Base-by-base conservation (phyloP, 495 filamentous ascomycete genomes). In the Extremus antarcticus region DNA sequence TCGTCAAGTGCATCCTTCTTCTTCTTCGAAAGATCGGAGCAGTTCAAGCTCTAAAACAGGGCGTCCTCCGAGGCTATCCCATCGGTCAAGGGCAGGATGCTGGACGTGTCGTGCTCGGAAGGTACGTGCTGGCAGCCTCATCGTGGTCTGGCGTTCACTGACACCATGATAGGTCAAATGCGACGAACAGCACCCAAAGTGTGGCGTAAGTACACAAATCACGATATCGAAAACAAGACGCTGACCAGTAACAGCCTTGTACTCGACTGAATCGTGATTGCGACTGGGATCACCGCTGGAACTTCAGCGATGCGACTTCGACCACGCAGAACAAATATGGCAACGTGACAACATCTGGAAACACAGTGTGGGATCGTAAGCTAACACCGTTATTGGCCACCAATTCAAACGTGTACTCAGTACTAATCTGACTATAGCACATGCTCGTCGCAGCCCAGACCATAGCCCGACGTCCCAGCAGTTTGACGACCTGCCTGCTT, bases 321-420 rank as follows among this genome's bases (percentile, higher is more conserved):
- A 50, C 8, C 22, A 57, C 56, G 29, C 56, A 61, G 47, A 40
- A 32, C 23, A 56, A 59, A 16, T 47, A 57, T 51, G 25, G 46
- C 1, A 77, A 78, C 53, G 73, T 79, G 21, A 71, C 71, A 48
- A 74, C 68, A 1, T 61, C 63, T 19, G 74, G 74, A 17, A 77
- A 73, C 63, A 54, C 67, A 17, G 73, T 80, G 24, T 80, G 76
- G 78, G 74, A 80, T 68, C 66, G 78, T 80, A 72, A 66, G 46
- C 9, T 47, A 19, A 47, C 43, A 20, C 13, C 10, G 43, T 10
- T 21, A 21, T 20, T 39, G 35, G n/a, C 35, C 9, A 39, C n/a
- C 35, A 39, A 39, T n/a, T n/a, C n/a, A n/a, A n/a, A n/a, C n/a
- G n/a, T n/a, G n/a, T n/a, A n/a, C n/a, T n/a, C n/a, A n/a, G n/a